Conservation (phyloP, 306 rosid species). For the Luffa acutangula region DNA sequence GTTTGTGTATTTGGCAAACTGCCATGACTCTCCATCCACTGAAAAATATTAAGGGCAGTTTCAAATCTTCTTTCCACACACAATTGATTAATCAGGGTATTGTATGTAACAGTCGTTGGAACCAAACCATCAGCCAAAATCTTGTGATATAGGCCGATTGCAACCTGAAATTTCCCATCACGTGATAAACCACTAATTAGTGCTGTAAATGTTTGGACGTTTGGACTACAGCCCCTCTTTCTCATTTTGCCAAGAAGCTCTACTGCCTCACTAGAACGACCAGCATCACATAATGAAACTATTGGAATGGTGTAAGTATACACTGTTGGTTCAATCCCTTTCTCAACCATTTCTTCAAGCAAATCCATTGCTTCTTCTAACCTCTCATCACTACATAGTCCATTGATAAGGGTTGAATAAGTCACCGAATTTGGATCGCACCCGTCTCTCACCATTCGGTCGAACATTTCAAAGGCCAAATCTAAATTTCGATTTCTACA, state of each 20-base stretch:
- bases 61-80: conserved; percentile 23
- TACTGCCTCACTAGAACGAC: conserved; percentile 22
- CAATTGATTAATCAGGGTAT: conserved; percentile 28
- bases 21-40: conserved; percentile 29
- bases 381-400: conserved; percentile 26
- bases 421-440: conserved; percentile 28
- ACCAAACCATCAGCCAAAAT: conserved; percentile 27
- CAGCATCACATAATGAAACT: conserved; percentile 24
- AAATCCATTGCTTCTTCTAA: conserved; percentile 30
- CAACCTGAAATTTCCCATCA: conserved; percentile 22
- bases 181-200: conserved; percentile 25
- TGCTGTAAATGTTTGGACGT: conserved; percentile 28
- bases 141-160: conserved; percentile 32
- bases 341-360: conserved; percentile 27
- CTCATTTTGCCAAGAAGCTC: conserved; percentile 25
- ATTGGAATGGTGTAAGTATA: conserved; percentile 30
- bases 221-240: conserved; percentile 22
- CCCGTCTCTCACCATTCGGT: conserved; percentile 27
- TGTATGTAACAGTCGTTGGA: conserved; percentile 25
- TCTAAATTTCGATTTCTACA: conserved; percentile 26
- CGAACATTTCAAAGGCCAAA: conserved; percentile 21
- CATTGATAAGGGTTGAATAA: conserved; percentile 30
- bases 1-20: conserved; percentile 23
- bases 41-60: conserved; percentile 14
- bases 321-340: conserved; percentile 24